Percentiles rank a stretch among this genome's conserved stretches.
phyloP scores from a whole-genome alignment of 495 filamentous ascomycete species.

The Aspergillus hancockii region DNA sequence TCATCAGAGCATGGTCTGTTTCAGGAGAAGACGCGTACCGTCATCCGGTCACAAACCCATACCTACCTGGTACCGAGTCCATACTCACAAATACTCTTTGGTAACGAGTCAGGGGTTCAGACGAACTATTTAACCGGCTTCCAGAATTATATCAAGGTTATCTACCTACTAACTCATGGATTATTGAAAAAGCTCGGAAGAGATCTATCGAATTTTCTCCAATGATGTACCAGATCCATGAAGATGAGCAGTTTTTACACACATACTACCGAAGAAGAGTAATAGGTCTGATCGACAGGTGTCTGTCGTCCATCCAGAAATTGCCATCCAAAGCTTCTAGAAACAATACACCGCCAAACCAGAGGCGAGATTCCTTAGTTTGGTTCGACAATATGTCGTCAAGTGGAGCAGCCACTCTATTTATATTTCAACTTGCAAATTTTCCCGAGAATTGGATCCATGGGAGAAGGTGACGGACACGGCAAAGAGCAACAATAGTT shows the following conservation, averaged over 20 bases:
- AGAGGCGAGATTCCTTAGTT: conserved; percentile 2
- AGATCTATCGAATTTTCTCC: too few species aligned
- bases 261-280: too few species aligned
- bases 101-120: neutral
- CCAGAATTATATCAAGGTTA: too few species aligned
- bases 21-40: neutral
- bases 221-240: too few species aligned
- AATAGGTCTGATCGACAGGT: too few species aligned
- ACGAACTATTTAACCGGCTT: too few species aligned
- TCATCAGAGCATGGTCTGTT: conserved; percentile 8
- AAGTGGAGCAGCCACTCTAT: conserved; percentile 11
- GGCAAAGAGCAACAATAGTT: neutral
- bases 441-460: conserved; percentile 1
- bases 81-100: neutral
- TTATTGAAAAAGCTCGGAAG: too few species aligned
- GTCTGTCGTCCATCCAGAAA: neutral
- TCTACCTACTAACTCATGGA: too few species aligned
- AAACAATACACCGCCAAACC: neutral
- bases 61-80: neutral
- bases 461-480: neutral
- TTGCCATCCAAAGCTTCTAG: neutral
- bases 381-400: conserved; percentile 6
- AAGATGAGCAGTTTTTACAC: too few species aligned
- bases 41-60: neutral
- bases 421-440: conserved; percentile 6